phyloP scores from a whole-genome alignment of 2,329 filamentous ascomycete genomes.

The Colletotrichum sp. region DNA sequence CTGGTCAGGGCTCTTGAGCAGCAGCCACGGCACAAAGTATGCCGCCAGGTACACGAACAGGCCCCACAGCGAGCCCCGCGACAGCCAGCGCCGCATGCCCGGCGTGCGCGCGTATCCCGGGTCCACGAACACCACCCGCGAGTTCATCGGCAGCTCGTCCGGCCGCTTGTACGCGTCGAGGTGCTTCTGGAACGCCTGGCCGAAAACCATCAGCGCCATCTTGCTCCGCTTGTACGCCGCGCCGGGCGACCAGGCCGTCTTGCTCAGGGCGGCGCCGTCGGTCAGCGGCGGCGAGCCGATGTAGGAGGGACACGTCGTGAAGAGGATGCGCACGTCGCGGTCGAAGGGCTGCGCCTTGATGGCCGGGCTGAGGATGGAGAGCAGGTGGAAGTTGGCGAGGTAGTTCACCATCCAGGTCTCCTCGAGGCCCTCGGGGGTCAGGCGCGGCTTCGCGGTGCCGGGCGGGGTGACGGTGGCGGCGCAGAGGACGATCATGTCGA shows the following conservation, averaged over 20 bases:
- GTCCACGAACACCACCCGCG: slow-evolving; percentile 85
- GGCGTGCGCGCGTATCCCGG: slow-evolving; percentile 86
- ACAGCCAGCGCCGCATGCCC: slow-evolving; percentile 86
- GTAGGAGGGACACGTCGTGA: slow-evolving; percentile 88
- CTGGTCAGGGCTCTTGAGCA: slow-evolving; percentile 83
- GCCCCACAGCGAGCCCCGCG: slow-evolving; percentile 82
- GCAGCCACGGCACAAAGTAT: slow-evolving; percentile 84
- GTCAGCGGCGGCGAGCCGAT: slow-evolving; percentile 75
- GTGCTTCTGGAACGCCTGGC: slow-evolving; percentile 90
- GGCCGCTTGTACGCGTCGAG: slow-evolving; percentile 83
- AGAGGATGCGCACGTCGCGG: slow-evolving; percentile 86
- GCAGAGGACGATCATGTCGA: slow-evolving; percentile 92
- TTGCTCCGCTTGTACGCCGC: slow-evolving; percentile 70
- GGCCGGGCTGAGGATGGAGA: slow-evolving; percentile 90
- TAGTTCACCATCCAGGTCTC: slow-evolving; percentile 95
- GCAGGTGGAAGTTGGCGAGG: slow-evolving; percentile 91
- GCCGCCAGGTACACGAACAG: slow-evolving; percentile 76
- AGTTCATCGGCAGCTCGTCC: slow-evolving; percentile 81
- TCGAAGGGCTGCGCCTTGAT: slow-evolving; percentile 91
- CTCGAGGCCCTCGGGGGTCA: slow-evolving; percentile 79
- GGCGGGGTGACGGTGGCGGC: slow-evolving; percentile 78
- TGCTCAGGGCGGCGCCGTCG: slow-evolving; percentile 45
- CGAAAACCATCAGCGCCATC: slow-evolving; percentile 88
- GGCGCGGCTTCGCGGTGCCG: slow-evolving; percentile 64
- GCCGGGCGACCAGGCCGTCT: slow-evolving; percentile 58